Percentiles rank a stretch among this genome's conserved stretches.
Evolutionary conservation across 2,329 filamentous ascomycete species (phyloP).

Genomic region (Bipolaris cookei): DNA sequence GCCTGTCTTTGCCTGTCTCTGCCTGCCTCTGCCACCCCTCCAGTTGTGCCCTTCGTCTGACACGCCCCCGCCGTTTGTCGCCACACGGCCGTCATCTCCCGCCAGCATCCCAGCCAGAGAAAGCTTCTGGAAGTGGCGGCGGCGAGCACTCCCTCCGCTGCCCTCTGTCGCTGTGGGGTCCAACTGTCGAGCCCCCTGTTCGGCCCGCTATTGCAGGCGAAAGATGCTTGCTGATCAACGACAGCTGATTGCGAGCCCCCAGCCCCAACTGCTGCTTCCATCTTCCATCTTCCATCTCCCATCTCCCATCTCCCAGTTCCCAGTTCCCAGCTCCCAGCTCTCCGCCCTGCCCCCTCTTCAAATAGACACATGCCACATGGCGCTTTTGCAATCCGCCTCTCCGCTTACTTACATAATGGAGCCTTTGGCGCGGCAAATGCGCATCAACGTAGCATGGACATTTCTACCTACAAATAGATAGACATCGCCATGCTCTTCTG

Average conservation of each 20-base stretch:
- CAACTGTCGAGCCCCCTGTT: constrained; percentile 7
- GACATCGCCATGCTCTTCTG: not conserved
- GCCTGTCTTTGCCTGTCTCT: too few relatives aligned
- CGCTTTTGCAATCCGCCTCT: not conserved
- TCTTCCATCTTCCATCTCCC: too few relatives aligned
- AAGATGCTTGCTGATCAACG: constrained; percentile 17
- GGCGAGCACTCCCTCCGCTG: constrained; percentile 1
- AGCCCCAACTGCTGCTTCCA: not conserved
- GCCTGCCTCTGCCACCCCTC: too few relatives aligned
- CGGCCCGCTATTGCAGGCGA: constrained; percentile 18
- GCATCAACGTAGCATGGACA: too few relatives aligned
- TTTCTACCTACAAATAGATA: not conserved
- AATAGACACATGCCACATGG: not conserved
- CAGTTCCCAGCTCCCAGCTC: too few relatives aligned
- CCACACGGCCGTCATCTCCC: constrained; percentile 25
- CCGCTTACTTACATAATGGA: not conserved
- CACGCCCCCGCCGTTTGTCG: constrained; percentile 5
- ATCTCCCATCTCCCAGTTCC: too few relatives aligned
- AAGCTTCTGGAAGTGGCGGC: constrained; percentile 26
- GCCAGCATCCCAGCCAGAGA: constrained; percentile 15
- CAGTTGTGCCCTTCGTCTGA: not conserved
- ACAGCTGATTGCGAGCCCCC: constrained; percentile 3
- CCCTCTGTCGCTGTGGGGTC: constrained; percentile 12
- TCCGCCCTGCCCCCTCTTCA: too few relatives aligned
- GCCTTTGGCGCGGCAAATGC: too few relatives aligned